Evolutionary conservation across 108 stramenopile species (phyloP).

Genomic region (Cyclotella distinguenda): DNA sequence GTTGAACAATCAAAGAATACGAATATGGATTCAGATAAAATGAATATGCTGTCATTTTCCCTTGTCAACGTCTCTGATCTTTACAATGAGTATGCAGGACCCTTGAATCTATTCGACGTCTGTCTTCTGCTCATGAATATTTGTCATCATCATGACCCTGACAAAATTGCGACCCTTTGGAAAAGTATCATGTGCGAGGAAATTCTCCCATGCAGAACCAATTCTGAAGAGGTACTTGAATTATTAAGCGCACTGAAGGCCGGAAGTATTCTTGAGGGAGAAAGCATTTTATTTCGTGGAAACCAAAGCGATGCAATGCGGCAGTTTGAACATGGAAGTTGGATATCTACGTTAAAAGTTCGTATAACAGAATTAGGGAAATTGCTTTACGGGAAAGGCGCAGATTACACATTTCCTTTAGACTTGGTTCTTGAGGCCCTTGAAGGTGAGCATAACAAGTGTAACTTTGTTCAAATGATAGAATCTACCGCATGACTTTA

Average conservation of each 20-base stretch:
- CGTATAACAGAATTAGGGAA: slow-evolving; percentile 59
- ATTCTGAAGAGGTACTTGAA: slow-evolving; percentile 35
- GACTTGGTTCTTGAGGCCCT: slow-evolving; percentile 56
- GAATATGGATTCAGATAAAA: slow-evolving; percentile 41
- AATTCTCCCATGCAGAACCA: slow-evolving; percentile 69
- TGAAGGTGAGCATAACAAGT: slow-evolving; percentile 56
- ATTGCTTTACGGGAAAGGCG: slow-evolving; percentile 65
- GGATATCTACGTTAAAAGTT: slow-evolving; percentile 58
- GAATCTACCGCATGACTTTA: too few species aligned
- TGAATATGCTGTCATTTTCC: slow-evolving; percentile 44
- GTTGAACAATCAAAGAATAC: slow-evolving; percentile 51
- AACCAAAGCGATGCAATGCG: slow-evolving; percentile 14
- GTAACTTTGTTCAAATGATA: too few species aligned
- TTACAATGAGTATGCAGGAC: slow-evolving; percentile 75
- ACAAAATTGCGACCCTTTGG: slow-evolving; percentile 64
- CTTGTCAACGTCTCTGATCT: slow-evolving; percentile 66
- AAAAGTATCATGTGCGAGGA: slow-evolving; percentile 74
- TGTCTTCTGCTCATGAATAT: slow-evolving; percentile 73
- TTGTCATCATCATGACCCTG: slow-evolving; percentile 54
- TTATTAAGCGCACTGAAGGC: slow-evolving; percentile 50
- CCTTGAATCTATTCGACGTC: slow-evolving; percentile 66
- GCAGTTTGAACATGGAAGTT: slow-evolving; percentile 73
- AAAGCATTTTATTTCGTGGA: slow-evolving; percentile 20
- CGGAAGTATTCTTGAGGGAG: slow-evolving; percentile 49
- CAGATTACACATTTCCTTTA: slow-evolving; percentile 70